phyloP scores from a whole-genome alignment of 257 asterid genomes.

The Solanum chilense region DNA sequence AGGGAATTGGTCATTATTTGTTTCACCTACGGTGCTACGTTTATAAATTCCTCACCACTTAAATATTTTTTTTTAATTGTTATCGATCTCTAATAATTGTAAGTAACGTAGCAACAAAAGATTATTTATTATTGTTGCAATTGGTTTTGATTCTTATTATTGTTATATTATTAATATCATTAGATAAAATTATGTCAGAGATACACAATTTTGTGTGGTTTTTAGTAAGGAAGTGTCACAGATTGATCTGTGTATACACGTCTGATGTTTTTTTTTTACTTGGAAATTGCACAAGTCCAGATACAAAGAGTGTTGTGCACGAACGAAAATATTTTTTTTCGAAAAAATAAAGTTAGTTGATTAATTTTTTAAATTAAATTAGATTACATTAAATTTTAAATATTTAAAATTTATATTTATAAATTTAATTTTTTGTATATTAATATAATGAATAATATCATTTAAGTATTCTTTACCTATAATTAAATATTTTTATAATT shows the following conservation, averaged over 20 bases:
- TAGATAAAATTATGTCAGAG: background rate
- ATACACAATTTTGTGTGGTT: background rate
- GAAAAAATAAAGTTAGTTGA: too few relatives aligned
- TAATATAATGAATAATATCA: too few relatives aligned
- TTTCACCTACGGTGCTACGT: background rate
- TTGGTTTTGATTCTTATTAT: background rate
- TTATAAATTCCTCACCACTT: background rate
- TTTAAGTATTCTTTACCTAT: background rate
- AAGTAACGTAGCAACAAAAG: background rate
- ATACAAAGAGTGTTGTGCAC: background rate
- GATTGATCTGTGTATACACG: background rate
- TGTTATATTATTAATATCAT: background rate
- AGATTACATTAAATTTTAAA: too few relatives aligned
- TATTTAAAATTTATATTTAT: too few relatives aligned
- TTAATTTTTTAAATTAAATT: too few relatives aligned
- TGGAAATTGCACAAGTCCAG: background rate
- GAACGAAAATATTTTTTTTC: too few relatives aligned
- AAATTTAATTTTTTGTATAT: too few relatives aligned
- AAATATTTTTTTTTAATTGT: background rate
- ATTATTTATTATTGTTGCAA: background rate
- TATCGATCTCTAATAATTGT: background rate
- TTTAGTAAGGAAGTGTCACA: background rate
- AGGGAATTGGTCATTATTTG: background rate
- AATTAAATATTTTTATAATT: background rate
- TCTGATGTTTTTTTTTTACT: background rate